These are phyloP conservation scores for Candida awuae DNA, from an alignment of 805 yeast genomes.

Conservation along the genomic window DNA sequence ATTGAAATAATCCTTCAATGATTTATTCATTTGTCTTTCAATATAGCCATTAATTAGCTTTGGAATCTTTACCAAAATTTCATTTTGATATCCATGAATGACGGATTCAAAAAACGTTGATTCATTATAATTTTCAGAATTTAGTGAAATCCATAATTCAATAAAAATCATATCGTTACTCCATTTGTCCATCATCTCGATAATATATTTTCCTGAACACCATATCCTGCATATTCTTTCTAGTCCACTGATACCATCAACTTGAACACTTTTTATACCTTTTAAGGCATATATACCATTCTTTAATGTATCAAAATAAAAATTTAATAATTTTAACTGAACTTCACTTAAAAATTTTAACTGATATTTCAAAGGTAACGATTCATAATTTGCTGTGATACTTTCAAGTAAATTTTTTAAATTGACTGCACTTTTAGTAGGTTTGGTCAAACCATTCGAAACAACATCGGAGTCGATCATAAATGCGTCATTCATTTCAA, in stretches of 20 bases:
- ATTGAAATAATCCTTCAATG: constrained; percentile 32
- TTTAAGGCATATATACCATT: constrained; percentile 38
- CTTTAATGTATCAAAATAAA: constrained; percentile 37
- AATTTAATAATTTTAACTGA: constrained; percentile 49
- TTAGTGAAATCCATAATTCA: constrained; percentile 33
- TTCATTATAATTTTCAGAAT: constrained; percentile 11
- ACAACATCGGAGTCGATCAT: constrained; percentile 50
- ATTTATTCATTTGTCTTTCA: constrained; percentile 29
- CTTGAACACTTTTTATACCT: constrained; percentile 20
- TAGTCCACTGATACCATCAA: constrained; percentile 21
- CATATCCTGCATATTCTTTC: constrained; percentile 36
- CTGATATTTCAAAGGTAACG: constrained; percentile 45
- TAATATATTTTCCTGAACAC: constrained; percentile 31
- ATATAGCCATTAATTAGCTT: constrained; percentile 26
- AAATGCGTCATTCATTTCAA: constrained; percentile 42
- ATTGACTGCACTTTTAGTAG: constrained; percentile 56
- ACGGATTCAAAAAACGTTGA: constrained; percentile 39
- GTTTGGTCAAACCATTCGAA: constrained; percentile 37
- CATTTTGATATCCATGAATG: constrained; percentile 29
- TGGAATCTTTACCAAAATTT: constrained; percentile 25
- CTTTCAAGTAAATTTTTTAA: constrained; percentile 50
- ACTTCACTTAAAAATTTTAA: constrained; percentile 48
- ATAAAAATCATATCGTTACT: constrained; percentile 35
- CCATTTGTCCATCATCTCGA: constrained; percentile 35
- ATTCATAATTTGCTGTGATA: constrained; percentile 45